A percentile compares a stretch with the other conserved stretches of the same genome.
Evolutionary conservation across 208 protist species (phyloP).

Genomic region (Trypanosoma melophagium): DNA sequence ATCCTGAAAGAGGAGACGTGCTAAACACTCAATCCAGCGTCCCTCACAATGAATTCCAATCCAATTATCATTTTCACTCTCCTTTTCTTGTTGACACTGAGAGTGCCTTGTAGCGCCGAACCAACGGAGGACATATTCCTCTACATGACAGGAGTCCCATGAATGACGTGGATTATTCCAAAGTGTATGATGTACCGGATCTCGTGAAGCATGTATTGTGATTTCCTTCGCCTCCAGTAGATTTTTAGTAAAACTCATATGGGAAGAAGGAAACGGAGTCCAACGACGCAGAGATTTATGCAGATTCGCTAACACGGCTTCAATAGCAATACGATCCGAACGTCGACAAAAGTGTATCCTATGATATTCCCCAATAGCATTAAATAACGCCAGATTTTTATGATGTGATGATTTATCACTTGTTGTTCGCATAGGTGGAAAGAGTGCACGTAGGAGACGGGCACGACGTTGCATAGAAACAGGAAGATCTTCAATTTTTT

Average conservation of each 20-base stretch:
- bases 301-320: conserved; percentile 38
- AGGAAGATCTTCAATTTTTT: conserved; percentile 31
- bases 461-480: conserved; percentile 52
- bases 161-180: conserved; percentile 39
- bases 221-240: conserved; percentile 24
- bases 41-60: conserved; percentile 76
- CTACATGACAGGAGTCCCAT: conserved; percentile 32
- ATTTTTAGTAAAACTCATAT: conserved; percentile 25
- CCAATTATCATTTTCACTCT: conserved; percentile 31
- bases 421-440: conserved; percentile 22
- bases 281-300: conserved; percentile 49
- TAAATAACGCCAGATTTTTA: conserved; percentile 37
- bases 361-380: conserved; percentile 63
- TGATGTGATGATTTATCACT: background rate
- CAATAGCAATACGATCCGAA: conserved; percentile 59
- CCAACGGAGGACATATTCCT: conserved; percentile 49
- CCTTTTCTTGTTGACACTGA: too few relatives aligned
- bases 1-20: conserved; percentile 67
- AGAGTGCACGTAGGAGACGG: conserved; percentile 64
- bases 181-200: conserved; percentile 34
- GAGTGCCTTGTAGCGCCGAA: conserved; percentile 15
- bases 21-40: conserved; percentile 59
- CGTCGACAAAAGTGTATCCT: conserved; percentile 58
- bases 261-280: conserved; percentile 51
- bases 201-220: conserved; percentile 29